Evolutionary conservation across 805 yeast species (phyloP).

Genomic region (Pichia ethanolica): DNA sequence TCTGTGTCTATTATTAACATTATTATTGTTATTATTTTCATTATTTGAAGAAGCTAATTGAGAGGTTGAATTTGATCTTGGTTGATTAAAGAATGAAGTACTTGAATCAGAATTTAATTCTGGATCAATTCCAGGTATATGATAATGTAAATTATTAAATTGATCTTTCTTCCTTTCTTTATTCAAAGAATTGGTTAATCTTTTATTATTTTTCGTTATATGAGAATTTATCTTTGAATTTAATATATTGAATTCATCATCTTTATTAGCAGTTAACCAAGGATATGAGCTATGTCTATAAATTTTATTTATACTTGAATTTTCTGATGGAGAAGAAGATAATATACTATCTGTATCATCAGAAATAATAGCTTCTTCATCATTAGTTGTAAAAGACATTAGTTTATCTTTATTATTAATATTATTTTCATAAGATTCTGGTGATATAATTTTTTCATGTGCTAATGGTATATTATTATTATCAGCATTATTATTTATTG

Average conservation of each 20-base stretch:
- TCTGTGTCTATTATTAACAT: slow-evolving; percentile 26
- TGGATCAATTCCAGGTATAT: slow-evolving; percentile 5
- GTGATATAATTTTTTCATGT: too few species aligned
- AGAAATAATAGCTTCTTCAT: too few species aligned
- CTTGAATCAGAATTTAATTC: background rate
- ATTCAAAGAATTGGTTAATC: background rate
- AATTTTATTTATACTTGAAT: too few species aligned
- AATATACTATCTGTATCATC: too few species aligned
- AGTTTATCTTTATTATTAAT: too few species aligned
- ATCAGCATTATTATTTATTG: background rate
- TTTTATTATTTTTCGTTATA: background rate
- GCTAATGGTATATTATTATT: background rate
- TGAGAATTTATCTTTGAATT: slow-evolving; percentile 4
- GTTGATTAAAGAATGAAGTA: background rate
- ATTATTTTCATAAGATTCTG: too few species aligned
- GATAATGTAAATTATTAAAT: background rate
- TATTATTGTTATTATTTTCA: background rate
- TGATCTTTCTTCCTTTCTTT: background rate
- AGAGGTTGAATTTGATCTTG: background rate
- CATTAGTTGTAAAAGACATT: too few species aligned
- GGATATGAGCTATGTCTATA: slow-evolving; percentile 1
- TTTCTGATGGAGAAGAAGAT: too few species aligned
- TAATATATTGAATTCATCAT: slow-evolving; percentile 7
- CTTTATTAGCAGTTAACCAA: background rate
- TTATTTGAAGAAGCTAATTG: background rate